Conservation (phyloP, 73 alveolate genomes). For the Symbiodinium natans region DNA sequence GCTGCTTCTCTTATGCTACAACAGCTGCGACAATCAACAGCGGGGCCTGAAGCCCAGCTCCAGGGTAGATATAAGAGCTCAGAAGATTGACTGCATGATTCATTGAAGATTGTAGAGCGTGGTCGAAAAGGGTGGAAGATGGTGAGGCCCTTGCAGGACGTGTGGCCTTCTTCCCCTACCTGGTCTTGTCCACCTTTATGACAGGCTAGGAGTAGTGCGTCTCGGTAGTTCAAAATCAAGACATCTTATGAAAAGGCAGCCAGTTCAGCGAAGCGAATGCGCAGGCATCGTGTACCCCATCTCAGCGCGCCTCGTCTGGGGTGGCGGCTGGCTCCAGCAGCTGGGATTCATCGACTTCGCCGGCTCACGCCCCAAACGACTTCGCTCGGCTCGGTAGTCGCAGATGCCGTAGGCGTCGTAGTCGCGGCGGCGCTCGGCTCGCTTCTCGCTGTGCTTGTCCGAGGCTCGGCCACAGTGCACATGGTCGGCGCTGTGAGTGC, state of each 20-base stretch:
- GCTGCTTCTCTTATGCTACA: constrained; percentile 95
- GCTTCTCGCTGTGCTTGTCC: too few relatives aligned
- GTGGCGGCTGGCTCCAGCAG: constrained; percentile 95
- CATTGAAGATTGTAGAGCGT: background rate
- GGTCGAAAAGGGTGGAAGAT: background rate
- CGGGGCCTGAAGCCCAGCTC: constrained; percentile 92
- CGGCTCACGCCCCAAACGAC: constrained; percentile 47
- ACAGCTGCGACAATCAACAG: constrained; percentile 96
- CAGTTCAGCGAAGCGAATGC: too few relatives aligned
- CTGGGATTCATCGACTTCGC: constrained; percentile 95
- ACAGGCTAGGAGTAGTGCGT: constrained; percentile 85
- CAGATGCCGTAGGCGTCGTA: too few relatives aligned
- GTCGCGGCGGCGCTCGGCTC: too few relatives aligned
- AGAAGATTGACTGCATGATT: background rate
- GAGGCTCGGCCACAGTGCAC: constrained; percentile 95
- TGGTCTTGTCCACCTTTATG: constrained; percentile 95
- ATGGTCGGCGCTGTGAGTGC: constrained; percentile 95
- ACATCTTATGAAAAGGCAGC: too few relatives aligned
- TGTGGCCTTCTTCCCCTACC: constrained; percentile 95
- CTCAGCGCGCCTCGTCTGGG: constrained; percentile 95
- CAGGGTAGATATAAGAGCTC: background rate
- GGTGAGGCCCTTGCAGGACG: constrained; percentile 95
- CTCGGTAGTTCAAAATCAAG: too few relatives aligned
- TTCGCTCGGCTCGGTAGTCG: too few relatives aligned
- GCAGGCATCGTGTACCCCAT: constrained; percentile 95